Evolutionary conservation across 805 yeast species (phyloP).

Genomic region (Blastobotrys americana): DNA sequence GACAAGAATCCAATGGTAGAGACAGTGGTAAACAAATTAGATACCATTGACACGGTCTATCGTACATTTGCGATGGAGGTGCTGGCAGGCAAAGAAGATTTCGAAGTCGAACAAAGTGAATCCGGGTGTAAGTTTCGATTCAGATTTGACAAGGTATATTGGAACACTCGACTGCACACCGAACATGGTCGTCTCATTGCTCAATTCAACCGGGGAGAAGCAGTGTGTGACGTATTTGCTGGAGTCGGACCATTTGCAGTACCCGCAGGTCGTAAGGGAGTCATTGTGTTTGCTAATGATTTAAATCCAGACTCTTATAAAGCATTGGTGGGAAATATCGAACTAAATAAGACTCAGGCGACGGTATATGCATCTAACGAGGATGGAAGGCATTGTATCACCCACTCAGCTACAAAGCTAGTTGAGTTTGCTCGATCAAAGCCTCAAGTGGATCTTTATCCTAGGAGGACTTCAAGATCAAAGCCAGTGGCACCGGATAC

Average conservation of each 20-base stretch:
- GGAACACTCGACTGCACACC: constrained; percentile 93
- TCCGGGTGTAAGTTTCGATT: constrained; percentile 78
- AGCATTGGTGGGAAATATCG: constrained; percentile 59
- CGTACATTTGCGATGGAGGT: constrained; percentile 93
- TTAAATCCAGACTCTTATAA: constrained; percentile 80
- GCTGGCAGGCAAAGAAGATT: constrained; percentile 69
- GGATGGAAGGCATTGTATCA: constrained; percentile 81
- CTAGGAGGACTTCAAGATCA: constrained; percentile 29
- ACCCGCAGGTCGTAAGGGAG: constrained; percentile 84
- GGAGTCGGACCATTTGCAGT: constrained; percentile 98
- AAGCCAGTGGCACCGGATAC: constrained; percentile 32
- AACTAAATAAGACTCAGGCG: constrained; percentile 50
- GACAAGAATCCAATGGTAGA: constrained; percentile 77
- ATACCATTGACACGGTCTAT: constrained; percentile 77
- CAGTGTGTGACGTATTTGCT: constrained; percentile 92
- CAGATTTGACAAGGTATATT: constrained; percentile 89
- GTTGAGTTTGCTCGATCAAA: constrained; percentile 38
- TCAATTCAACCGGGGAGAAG: constrained; percentile 54
- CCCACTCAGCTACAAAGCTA: constrained; percentile 47
- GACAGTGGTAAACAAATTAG: constrained; percentile 89
- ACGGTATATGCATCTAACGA: constrained; percentile 59
- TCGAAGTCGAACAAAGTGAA: constrained; percentile 79
- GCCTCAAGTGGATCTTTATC: constrained; percentile 19
- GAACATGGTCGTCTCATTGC: constrained; percentile 81
- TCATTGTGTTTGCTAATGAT: constrained; percentile 84